Conservation (phyloP, 192 early-diverging fungal species). For the Linnemannia schmuckeri region DNA sequence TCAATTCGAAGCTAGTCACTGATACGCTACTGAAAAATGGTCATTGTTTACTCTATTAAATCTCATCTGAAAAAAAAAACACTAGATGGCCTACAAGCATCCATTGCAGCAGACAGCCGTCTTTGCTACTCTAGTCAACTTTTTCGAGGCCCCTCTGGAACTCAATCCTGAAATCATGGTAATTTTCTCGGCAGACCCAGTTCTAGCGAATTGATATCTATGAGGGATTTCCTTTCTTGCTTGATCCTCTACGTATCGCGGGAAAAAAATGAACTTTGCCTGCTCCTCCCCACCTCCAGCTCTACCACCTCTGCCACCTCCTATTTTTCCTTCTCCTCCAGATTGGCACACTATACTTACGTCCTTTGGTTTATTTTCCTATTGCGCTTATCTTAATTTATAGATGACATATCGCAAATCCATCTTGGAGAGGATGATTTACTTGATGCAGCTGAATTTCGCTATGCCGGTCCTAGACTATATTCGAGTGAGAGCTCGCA, state of each 20-base stretch:
- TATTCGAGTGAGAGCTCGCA: conserved; percentile 61
- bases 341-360: not conserved
- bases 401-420: conserved; percentile 77
- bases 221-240: not conserved
- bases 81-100: conserved; percentile 75
- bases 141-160: conserved; percentile 65
- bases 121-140: conserved; percentile 72
- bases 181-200: conserved; percentile 4
- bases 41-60: not conserved
- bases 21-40: not conserved
- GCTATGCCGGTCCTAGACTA: conserved; percentile 74
- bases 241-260: not conserved
- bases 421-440: conserved; percentile 76
- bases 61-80: not conserved
- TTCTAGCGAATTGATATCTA: not conserved
- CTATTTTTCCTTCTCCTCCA: not conserved
- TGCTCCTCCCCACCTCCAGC: not conserved
- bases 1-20: not conserved
- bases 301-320: not conserved
- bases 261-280: not conserved
- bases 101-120: conserved; percentile 76
- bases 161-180: conserved; percentile 74
- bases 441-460: conserved; percentile 74
- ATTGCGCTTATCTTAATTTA: not conserved
- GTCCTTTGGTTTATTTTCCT: not conserved